These are phyloP conservation scores for Garcia nutans DNA, from an alignment of 345 rosid species.

Conservation along the genomic window DNA sequence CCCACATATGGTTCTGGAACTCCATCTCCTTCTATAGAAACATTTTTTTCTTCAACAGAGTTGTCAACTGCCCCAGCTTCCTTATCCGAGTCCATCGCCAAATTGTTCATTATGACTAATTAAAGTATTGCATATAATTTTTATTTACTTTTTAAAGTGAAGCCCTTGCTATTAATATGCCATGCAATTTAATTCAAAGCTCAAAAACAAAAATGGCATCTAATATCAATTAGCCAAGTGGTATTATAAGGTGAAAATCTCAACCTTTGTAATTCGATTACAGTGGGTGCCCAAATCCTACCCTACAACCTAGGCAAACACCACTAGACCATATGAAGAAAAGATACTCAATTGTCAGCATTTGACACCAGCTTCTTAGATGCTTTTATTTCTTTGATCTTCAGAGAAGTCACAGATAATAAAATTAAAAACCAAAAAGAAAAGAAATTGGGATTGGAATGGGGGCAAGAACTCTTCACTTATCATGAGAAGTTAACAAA, in stretches of 20 bases:
- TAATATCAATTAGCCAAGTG: background rate
- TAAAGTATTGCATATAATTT: background rate
- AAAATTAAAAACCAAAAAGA: background rate
- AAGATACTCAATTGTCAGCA: background rate
- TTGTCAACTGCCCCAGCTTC: conserved; percentile 32
- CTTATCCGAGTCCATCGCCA: conserved; percentile 52
- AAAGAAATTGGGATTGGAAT: background rate
- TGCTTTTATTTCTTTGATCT: background rate
- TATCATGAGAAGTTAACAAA: background rate
- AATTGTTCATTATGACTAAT: background rate
- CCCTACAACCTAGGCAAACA: background rate
- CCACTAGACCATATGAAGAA: background rate
- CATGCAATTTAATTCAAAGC: background rate
- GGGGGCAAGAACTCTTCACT: background rate
- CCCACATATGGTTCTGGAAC: conserved; percentile 63
- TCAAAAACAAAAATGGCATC: background rate
- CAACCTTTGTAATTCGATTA: background rate
- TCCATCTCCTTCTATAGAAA: conserved; percentile 35
- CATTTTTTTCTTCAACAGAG: conserved; percentile 39
- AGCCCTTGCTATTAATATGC: background rate
- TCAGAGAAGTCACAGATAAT: background rate
- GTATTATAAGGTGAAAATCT: background rate
- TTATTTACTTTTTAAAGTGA: background rate
- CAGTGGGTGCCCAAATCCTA: background rate
- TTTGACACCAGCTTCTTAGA: background rate